Evolutionary conservation across 2,329 filamentous ascomycete species (phyloP), one percentile per base, ranked within the genome.

Genomic region (Diaporthe capsici): DNA sequence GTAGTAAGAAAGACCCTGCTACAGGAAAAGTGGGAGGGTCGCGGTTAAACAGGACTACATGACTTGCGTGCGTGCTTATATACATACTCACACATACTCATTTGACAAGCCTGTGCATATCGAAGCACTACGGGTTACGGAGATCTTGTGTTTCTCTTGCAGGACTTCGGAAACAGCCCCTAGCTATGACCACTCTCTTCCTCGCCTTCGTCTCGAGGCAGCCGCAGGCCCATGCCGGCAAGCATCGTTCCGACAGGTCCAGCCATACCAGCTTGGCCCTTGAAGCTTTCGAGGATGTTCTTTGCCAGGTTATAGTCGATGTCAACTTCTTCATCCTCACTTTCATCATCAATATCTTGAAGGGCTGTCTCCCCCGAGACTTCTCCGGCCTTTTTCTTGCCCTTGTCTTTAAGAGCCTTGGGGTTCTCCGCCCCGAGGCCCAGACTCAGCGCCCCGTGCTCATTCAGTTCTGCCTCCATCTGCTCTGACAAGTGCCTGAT

Each of bases 241-340:
- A 99, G 89, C 76, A 99, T 86, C 82, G 98, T 98, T 0, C 96
- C 92, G 2, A 94, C 94, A 0, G 97, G 97, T 0, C 97, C 97
- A 44, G 95, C 89, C 87, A 94, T 91, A 17, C 97, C 97, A 25
- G 88, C 95, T 83, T 98, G 96, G 22, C 94, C 93, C 82, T 98
- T 97, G 84, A 99, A 96, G 80, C 95, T 96, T 83, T 98, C 95
- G 1, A 99, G 87, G 73, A 99, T 87, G 81, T 98, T 98, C 83
- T 94, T 95, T 25, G 94, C 95, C 34, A 99, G 87, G 77, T 97
- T 96, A 79, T 95, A 94, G 82, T 98, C 94, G 39, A 97, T 91
- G 77, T 95, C 89, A 6, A 97, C 90, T 72, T 93, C 92, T 0
- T 90, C 88, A 13, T 91, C 85, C 3, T 84, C 84, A 13, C 86